phyloP scores from a whole-genome alignment of 495 filamentous ascomycete species.

The Cercophora scortea region DNA sequence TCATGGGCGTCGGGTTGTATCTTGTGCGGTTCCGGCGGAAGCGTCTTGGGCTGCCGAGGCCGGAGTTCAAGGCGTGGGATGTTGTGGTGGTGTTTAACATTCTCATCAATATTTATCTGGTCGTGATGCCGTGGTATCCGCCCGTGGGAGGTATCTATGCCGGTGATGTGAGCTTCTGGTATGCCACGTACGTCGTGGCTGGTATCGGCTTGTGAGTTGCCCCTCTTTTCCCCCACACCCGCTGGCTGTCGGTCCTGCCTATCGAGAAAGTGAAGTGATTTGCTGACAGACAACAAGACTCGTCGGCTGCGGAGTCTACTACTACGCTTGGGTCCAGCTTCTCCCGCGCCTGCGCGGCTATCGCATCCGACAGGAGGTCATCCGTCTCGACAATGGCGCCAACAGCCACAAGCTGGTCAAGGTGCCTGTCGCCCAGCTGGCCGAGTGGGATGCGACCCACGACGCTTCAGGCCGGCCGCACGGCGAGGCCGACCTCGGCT shows the following conservation, averaged over 20 bases:
- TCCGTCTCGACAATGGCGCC: conserved; percentile 40
- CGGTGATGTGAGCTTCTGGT: conserved; percentile 61
- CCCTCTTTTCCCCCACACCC: not conserved
- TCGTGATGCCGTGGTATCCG: conserved; percentile 61
- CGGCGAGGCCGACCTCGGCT: not conserved
- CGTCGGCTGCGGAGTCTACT: conserved; percentile 45
- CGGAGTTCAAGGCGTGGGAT: conserved; percentile 49
- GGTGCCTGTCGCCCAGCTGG: conserved; percentile 41
- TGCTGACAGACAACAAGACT: conserved; percentile 26
- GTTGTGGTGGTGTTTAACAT: conserved; percentile 47
- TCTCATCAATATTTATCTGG: conserved; percentile 45
- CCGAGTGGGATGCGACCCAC: conserved; percentile 47
- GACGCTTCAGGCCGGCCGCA: conserved; percentile 40
- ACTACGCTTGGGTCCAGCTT: conserved; percentile 46
- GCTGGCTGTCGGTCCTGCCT: not conserved
- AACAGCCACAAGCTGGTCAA: conserved; percentile 47
- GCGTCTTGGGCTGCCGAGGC: conserved; percentile 30
- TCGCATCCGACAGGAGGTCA: conserved; percentile 44
- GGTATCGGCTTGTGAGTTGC: conserved; percentile 48
- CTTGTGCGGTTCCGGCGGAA: conserved; percentile 44
- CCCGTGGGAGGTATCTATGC: conserved; percentile 46
- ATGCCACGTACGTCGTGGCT: conserved; percentile 52
- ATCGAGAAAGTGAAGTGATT: not conserved
- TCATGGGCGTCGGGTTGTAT: conserved; percentile 47
- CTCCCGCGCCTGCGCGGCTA: conserved; percentile 45